These are phyloP conservation scores for Myxozyma neotropica DNA, from an alignment of 805 yeast genomes.

Conservation along the genomic window DNA sequence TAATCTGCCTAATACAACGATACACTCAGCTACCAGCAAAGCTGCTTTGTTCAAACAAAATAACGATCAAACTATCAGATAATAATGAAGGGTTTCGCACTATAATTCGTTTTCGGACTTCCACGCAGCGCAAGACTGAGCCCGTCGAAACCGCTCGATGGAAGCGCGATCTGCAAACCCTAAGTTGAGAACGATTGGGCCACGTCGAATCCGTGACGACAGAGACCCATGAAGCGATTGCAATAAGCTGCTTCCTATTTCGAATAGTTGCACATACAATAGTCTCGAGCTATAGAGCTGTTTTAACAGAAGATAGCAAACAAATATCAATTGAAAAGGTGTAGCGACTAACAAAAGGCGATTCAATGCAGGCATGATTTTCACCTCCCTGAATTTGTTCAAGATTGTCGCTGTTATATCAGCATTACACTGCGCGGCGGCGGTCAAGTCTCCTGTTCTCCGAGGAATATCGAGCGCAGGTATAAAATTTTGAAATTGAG, in stretches of 20 bases:
- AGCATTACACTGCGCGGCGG: not conserved
- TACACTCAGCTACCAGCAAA: too few species aligned
- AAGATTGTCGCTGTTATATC: not conserved
- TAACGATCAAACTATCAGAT: too few species aligned
- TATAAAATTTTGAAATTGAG: not conserved
- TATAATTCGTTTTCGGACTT: too few species aligned
- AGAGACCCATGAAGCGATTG: too few species aligned
- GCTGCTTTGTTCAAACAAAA: too few species aligned
- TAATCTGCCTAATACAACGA: too few species aligned
- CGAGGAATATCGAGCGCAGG: constrained; percentile 18
- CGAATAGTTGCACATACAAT: not conserved
- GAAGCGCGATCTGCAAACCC: not conserved
- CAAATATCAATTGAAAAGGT: not conserved
- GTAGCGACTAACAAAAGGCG: too few species aligned
- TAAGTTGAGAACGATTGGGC: not conserved
- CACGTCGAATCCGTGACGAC: not conserved
- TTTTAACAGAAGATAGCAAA: not conserved
- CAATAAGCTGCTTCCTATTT: too few species aligned
- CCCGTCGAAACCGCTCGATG: not conserved
- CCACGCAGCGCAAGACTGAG: not conserved
- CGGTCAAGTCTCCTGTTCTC: constrained; percentile 2
- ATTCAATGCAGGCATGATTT: not conserved
- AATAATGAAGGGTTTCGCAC: too few species aligned
- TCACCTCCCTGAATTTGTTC: not conserved
- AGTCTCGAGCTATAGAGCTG: not conserved